Conservation (phyloP, 345 rosid genomes). For the Eucalyptus leucophloia region DNA sequence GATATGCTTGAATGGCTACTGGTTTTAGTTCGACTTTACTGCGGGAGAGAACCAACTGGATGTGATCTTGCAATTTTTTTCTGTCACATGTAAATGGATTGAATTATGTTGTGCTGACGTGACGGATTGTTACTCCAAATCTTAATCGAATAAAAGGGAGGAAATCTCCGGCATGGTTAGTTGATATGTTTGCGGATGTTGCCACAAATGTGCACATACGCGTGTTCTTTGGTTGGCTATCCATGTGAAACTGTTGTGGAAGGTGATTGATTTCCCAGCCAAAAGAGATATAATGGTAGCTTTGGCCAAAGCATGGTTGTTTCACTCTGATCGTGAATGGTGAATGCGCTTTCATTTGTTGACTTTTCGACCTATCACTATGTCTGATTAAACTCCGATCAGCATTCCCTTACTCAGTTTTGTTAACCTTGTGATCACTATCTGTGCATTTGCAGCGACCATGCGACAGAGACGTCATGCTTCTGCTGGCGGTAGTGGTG, state of each 20-base stretch:
- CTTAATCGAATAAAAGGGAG: not conserved
- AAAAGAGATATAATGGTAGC: not conserved
- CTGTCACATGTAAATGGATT: not conserved
- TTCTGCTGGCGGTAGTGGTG: not conserved
- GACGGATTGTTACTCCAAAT: not conserved
- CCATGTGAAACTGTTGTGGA: not conserved
- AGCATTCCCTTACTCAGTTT: not conserved
- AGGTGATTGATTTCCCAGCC: not conserved
- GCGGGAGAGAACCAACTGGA: not conserved
- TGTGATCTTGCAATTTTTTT: not conserved
- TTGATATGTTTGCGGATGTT: not conserved
- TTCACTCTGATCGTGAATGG: not conserved
- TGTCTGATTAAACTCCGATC: not conserved
- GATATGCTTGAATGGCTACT: not conserved
- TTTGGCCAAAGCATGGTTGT: not conserved
- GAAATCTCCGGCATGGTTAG: not conserved
- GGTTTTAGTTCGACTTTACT: not conserved
- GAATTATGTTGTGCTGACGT: not conserved
- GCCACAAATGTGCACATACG: not conserved
- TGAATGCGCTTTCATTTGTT: not conserved
- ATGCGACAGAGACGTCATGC: not conserved
- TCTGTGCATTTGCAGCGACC: not conserved
- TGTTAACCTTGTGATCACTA: not conserved
- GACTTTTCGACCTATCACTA: not conserved
- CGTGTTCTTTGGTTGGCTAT: not conserved